Evolutionary conservation across 495 filamentous ascomycete species (phyloP).

Genomic region (Penicillium paradoxum): DNA sequence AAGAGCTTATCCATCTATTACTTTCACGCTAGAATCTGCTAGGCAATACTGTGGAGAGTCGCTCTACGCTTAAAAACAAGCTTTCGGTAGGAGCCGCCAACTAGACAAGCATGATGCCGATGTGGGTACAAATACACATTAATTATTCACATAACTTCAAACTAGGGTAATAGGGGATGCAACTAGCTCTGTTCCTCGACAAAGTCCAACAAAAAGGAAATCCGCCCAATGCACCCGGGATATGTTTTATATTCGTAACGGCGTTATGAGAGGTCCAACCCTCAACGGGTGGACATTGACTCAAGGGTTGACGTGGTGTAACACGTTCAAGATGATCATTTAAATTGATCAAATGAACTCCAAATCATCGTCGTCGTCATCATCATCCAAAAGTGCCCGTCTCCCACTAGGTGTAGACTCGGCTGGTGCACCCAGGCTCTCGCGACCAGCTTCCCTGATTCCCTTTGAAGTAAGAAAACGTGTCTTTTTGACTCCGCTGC

Average conservation of each 20-base stretch:
- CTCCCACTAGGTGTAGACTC: constrained; percentile 24
- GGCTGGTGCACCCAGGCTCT: constrained; percentile 58
- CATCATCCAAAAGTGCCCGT: constrained; percentile 33
- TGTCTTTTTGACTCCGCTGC: constrained; percentile 63
- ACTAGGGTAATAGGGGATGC: neutral
- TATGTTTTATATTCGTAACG: constrained; percentile 15
- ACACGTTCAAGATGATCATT: neutral
- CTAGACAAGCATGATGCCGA: too few species aligned
- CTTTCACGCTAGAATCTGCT: neutral
- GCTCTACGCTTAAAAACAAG: neutral
- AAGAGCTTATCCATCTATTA: neutral
- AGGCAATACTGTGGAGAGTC: neutral
- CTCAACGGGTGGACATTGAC: neutral
- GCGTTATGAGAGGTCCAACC: constrained; percentile 1
- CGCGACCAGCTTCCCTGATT: constrained; percentile 69
- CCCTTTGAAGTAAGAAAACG: constrained; percentile 74
- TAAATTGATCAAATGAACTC: constrained; percentile 45
- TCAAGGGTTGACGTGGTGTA: neutral
- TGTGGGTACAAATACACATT: constrained; percentile 1
- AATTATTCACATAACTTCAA: neutral
- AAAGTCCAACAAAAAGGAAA: constrained; percentile 5
- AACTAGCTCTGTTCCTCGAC: neutral
- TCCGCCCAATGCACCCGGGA: constrained; percentile 9
- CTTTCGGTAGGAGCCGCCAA: neutral
- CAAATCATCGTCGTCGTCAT: constrained; percentile 48